Conservation (phyloP, 2,329 filamentous ascomycete genomes). For the Pseudogymnoascus verrucosus region DNA sequence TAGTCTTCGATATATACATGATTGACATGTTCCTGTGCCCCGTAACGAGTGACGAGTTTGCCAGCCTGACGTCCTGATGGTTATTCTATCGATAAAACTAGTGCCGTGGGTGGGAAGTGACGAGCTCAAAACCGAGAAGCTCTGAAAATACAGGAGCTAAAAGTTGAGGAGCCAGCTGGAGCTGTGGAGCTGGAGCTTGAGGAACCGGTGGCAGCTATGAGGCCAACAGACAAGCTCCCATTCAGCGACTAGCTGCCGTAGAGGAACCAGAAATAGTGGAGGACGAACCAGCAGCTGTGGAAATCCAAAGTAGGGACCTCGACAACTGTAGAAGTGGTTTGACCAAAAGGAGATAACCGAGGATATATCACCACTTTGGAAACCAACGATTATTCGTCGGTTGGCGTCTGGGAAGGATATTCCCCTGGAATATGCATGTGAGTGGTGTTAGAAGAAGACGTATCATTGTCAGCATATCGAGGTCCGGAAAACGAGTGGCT, state of each 20-base stretch:
- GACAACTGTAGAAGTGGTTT: neutral
- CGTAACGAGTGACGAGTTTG: neutral
- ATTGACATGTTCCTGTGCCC: neutral
- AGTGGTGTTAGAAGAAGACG: neutral
- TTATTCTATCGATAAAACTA: neutral
- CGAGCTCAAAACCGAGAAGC: neutral
- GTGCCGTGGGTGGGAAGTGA: neutral
- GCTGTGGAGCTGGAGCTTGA: neutral
- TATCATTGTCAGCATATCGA: neutral
- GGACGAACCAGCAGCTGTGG: neutral
- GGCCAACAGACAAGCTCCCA: neutral
- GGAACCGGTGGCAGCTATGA: neutral
- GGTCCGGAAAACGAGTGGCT: neutral
- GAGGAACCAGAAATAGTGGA: neutral
- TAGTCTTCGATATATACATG: neutral
- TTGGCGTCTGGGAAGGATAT: slow-evolving; percentile 3
- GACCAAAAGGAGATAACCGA: neutral
- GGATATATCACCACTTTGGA: neutral
- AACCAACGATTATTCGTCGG: neutral
- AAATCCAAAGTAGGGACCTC: neutral
- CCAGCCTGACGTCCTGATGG: neutral
- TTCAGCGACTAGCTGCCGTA: neutral
- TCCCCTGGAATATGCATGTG: slow-evolving; percentile 6
- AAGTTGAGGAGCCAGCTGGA: neutral
- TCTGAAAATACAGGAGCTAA: neutral